Conservation (phyloP, 2,329 filamentous ascomycete genomes). For the Podosphaera xanthii region DNA sequence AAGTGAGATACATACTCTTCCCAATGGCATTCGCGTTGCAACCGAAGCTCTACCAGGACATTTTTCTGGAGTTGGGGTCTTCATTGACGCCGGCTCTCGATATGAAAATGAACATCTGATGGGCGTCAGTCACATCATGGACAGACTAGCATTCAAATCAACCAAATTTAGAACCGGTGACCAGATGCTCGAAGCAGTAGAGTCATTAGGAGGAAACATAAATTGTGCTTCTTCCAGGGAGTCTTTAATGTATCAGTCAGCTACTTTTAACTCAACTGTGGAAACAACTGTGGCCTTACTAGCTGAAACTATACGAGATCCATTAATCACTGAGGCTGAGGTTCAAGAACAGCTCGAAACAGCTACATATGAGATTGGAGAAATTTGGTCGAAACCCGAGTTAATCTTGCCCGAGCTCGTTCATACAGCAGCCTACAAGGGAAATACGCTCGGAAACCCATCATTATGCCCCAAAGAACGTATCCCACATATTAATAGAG, state of each 20-base stretch:
- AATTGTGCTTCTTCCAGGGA: slow-evolving; percentile 91
- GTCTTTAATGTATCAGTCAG: slow-evolving; percentile 95
- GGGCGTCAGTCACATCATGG: slow-evolving; percentile 89
- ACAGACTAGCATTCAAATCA: slow-evolving; percentile 82
- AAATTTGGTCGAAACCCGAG: slow-evolving; percentile 96
- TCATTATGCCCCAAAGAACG: slow-evolving; percentile 75
- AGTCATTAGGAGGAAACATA: slow-evolving; percentile 81
- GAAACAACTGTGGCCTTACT: slow-evolving; percentile 61
- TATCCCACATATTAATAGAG: slow-evolving; percentile 47
- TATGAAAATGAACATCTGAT: slow-evolving; percentile 72
- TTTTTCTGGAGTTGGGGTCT: slow-evolving; percentile 87
- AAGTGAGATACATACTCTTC: slow-evolving; percentile 65
- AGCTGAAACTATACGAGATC: slow-evolving; percentile 81
- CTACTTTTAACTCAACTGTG: slow-evolving; percentile 87
- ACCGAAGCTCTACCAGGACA: slow-evolving; percentile 86
- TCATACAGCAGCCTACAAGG: slow-evolving; percentile 85
- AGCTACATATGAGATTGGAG: slow-evolving; percentile 81
- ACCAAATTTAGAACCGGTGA: slow-evolving; percentile 52
- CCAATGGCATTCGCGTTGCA: slow-evolving; percentile 84
- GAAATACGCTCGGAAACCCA: slow-evolving; percentile 89
- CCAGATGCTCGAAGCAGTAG: slow-evolving; percentile 68
- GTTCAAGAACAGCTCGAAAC: slow-evolving; percentile 72
- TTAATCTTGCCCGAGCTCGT: slow-evolving; percentile 87
- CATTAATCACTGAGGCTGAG: slow-evolving; percentile 65
- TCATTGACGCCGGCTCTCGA: slow-evolving; percentile 82